Conservation (phyloP, 2,329 filamentous ascomycete species). For the Xylariaceae sp. region DNA sequence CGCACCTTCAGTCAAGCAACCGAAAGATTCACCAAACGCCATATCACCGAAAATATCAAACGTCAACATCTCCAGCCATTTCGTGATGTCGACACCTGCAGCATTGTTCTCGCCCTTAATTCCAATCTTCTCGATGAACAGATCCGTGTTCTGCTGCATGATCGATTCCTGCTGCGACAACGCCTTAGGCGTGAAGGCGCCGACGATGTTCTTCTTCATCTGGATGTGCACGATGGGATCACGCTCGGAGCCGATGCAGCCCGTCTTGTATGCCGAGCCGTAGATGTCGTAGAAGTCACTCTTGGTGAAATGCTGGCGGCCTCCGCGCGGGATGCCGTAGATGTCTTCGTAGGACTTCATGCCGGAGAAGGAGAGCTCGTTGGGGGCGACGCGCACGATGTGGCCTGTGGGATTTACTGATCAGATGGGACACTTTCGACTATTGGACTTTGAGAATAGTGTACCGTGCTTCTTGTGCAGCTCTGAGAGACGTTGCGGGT, state of each 20-base stretch:
- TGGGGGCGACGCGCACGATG: conserved; percentile 20
- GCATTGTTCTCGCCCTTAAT: neutral
- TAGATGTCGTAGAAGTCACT: conserved; percentile 22
- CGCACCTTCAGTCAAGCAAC: neutral
- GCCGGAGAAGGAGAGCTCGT: conserved; percentile 18
- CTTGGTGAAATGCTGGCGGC: conserved; percentile 5
- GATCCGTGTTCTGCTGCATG: conserved; percentile 13
- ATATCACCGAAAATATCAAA: conserved; percentile 1
- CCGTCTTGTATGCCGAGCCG: conserved; percentile 15
- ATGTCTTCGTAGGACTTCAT: conserved; percentile 17
- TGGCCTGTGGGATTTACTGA: conserved; percentile 5
- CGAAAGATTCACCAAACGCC: conserved; percentile 1
- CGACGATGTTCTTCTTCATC: conserved; percentile 17
- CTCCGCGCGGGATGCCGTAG: conserved; percentile 10
- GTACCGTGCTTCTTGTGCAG: conserved; percentile 19
- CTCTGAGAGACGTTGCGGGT: conserved; percentile 7
- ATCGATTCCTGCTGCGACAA: conserved; percentile 13
- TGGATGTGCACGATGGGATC: conserved; percentile 12
- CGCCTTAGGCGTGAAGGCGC: conserved; percentile 15
- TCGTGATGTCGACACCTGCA: neutral
- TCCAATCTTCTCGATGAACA: conserved; percentile 1
- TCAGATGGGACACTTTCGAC: neutral
- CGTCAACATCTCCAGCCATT: neutral
- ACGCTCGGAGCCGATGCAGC: conserved; percentile 18
- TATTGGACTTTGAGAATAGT: neutral